These are phyloP conservation scores for Croton laevigatus DNA, from an alignment of 441 rosid genomes.

Conservation along the genomic window DNA sequence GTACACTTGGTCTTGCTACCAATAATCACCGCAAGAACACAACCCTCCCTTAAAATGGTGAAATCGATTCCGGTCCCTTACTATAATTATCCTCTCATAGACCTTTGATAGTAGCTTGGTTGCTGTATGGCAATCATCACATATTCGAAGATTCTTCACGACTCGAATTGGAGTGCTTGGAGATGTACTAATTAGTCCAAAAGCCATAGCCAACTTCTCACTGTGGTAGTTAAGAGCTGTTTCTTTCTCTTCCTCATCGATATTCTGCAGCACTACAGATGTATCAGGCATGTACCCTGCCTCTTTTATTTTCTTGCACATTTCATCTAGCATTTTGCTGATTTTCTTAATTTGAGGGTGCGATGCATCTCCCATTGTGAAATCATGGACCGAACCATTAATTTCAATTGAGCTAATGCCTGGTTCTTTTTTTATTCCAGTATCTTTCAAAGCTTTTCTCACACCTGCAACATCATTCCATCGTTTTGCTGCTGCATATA, in stretches of 20 bases:
- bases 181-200: conserved; percentile 32
- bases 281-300: conserved; percentile 26
- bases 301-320: conserved; percentile 24
- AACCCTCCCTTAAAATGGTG: conserved; percentile 35
- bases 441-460: conserved; percentile 28
- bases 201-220: conserved; percentile 36
- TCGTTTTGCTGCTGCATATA: conserved; percentile 33
- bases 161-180: conserved; percentile 25
- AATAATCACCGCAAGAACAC: conserved; percentile 35
- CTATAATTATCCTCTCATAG: conserved; percentile 25
- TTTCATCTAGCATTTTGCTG: conserved; percentile 25
- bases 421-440: conserved; percentile 32
- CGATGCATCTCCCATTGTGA: conserved; percentile 20
- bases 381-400: conserved; percentile 27
- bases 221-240: conserved; percentile 26
- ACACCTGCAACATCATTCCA: conserved; percentile 31
- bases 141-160: conserved; percentile 35
- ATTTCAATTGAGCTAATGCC: conserved; percentile 35
- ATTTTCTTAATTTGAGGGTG: conserved; percentile 25
- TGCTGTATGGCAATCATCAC: conserved; percentile 35
- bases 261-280: conserved; percentile 19
- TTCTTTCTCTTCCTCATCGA: conserved; percentile 30
- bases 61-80: conserved; percentile 37
- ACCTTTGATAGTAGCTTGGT: conserved; percentile 35
- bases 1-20: conserved; percentile 16